These are phyloP conservation scores for Fomitopsis serialis DNA, from an alignment of 768 basidiomycete genomes.

Conservation along the genomic window DNA sequence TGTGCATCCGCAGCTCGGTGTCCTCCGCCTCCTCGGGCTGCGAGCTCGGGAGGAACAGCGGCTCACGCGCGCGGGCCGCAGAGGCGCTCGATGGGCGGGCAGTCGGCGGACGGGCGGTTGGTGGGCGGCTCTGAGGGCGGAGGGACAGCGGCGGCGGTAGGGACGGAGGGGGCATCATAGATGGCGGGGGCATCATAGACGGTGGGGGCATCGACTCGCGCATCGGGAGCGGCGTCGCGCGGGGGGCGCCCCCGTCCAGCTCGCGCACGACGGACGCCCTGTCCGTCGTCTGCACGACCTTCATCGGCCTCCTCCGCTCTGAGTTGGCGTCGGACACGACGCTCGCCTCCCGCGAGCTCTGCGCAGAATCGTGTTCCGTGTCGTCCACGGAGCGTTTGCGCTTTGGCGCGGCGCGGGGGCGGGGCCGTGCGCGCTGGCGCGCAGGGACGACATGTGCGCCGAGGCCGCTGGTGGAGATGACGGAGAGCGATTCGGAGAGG, in stretches of 20 bases:
- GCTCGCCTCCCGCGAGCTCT: neutral
- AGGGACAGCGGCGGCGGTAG: conserved; percentile 9
- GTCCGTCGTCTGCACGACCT: conserved; percentile 38
- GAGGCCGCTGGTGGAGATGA: conserved; percentile 62
- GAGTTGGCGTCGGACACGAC: neutral
- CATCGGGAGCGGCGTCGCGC: neutral
- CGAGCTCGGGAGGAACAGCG: conserved; percentile 14
- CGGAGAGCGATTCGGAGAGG: conserved; percentile 59
- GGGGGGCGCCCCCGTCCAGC: neutral
- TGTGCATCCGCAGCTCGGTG: neutral
- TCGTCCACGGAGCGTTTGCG: neutral
- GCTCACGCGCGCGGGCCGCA: neutral
- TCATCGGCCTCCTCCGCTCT: conserved; percentile 40
- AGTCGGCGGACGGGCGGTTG: conserved; percentile 4
- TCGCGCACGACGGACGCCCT: conserved; percentile 18
- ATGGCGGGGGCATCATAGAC: conserved; percentile 29
- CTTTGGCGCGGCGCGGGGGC: no score
- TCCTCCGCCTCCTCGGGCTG: conserved; percentile 11
- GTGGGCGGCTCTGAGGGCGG: conserved; percentile 8
- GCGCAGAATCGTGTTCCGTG: conserved; percentile 27
- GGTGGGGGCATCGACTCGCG: conserved; percentile 18
- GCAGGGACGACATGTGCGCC: neutral
- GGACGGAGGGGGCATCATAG: conserved; percentile 8
- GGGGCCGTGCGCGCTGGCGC: no score
- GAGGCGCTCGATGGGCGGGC: neutral